Base-by-base conservation (phyloP, 768 basidiomycete species). In the Boletus tomentosulus region DNA sequence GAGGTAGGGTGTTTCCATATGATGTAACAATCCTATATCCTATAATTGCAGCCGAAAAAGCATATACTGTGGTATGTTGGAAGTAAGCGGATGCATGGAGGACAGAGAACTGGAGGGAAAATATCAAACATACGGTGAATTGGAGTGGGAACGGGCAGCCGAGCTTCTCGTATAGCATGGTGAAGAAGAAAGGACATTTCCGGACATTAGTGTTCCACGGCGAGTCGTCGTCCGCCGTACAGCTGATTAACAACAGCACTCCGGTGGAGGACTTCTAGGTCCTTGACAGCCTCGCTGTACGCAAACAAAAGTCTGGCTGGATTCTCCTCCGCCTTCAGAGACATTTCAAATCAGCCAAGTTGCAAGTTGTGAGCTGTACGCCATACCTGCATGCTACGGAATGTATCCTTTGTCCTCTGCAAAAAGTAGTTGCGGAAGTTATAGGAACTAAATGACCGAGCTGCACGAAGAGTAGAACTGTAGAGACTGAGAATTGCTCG, bases 351-450 rank as follows among this genome's bases (percentile, higher is more conserved):
- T 46, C 13, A 51, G 42, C 10, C 27, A 25, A 25, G 27, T 30
- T 8, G n/a, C 48, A 13, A 6, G 8, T n/a, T 10, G 10, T 24
- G 33, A 13, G 22, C 5, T 9, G 8, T 24, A 30, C 8, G 22
- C n/a, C 12, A 12, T 31, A 84, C 88, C 76, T 89, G 84, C 28
- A 90, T 80, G 27, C 74, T 68, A 25, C 80, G 74, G 75, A 95
- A 95, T 0, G 77, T 80, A 30, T 79, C 78, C 66, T 83, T 81
- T 25, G 93, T 87, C 35, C 83, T 76, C 9, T 74, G 71, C 28
- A 87, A 59, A 66, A 93, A 96, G 70, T 96, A 96, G 49, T 84
- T 76, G 22, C 92, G 80, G 69, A 95, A 96, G 73, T 97, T 97
- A 74, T 96, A 97, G 11, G 92, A 92, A 66, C 84, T 84, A 74